phyloP scores from a whole-genome alignment of 805 yeast genomes.

The Hanseniaspora vineae region DNA sequence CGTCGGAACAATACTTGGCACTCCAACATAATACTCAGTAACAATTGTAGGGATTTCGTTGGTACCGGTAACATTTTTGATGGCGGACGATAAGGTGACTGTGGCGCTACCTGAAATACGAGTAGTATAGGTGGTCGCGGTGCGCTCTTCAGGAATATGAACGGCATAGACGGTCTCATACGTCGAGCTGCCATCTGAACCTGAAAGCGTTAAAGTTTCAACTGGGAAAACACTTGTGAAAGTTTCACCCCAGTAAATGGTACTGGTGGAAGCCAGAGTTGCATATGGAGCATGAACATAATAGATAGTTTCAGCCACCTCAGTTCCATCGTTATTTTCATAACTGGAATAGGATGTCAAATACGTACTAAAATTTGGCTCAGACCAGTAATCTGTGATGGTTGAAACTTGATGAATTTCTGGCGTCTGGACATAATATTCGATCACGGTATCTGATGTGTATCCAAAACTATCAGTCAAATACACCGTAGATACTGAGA shows the following conservation, averaged over 20 bases:
- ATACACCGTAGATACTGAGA: neutral
- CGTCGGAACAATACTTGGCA: neutral
- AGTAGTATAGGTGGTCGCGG: neutral
- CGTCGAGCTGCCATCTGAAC: neutral
- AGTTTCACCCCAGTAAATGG: neutral
- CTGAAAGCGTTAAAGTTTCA: neutral
- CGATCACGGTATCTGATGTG: neutral
- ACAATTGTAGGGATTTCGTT: neutral
- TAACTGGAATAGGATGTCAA: neutral
- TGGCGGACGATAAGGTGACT: neutral
- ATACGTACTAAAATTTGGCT: neutral
- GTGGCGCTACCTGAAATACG: neutral
- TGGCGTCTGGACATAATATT: constrained; percentile 8
- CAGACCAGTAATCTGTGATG: neutral
- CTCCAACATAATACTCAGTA: neutral
- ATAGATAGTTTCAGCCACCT: neutral
- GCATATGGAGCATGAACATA: neutral
- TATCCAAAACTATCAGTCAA: neutral
- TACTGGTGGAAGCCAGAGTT: neutral
- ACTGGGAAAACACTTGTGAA: neutral
- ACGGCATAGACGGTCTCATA: neutral
- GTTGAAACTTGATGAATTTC: neutral
- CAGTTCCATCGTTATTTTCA: neutral
- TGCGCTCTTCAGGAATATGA: neutral
- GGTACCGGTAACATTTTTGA: neutral